A percentile compares a stretch with the other conserved stretches of the same genome.
Evolutionary conservation across 441 rosid genomes (phyloP).

Genomic region (Geranium incanum): DNA sequence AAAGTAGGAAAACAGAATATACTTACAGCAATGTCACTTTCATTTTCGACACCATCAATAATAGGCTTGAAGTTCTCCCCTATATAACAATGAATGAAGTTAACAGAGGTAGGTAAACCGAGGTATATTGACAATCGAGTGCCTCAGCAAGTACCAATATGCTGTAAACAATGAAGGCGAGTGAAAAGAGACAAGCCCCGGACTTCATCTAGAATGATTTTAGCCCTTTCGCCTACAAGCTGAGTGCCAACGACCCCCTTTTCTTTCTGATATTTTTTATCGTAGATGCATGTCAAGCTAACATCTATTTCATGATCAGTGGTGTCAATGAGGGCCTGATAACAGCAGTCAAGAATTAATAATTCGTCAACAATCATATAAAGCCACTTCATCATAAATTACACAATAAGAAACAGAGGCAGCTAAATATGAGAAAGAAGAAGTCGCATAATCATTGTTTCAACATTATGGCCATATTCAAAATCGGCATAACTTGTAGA

Average conservation of each 20-base stretch:
- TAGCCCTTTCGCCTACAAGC: slow-evolving; percentile 78
- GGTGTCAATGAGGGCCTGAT: slow-evolving; percentile 71
- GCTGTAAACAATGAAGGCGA: slow-evolving; percentile 60
- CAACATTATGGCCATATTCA: neutral
- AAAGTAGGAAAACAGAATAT: neutral
- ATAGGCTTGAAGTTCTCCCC: slow-evolving; percentile 79
- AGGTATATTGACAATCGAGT: slow-evolving; percentile 13
- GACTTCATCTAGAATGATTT: slow-evolving; percentile 82
- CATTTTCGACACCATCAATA: slow-evolving; percentile 55
- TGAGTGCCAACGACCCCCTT: slow-evolving; percentile 85
- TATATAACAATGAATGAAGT: slow-evolving; percentile 24
- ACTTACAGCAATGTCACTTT: slow-evolving; percentile 50
- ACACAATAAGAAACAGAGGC: neutral
- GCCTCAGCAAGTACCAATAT: slow-evolving; percentile 51
- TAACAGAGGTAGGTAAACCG: slow-evolving; percentile 14
- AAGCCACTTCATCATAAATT: neutral
- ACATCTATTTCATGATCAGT: slow-evolving; percentile 70
- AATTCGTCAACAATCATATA: slow-evolving; percentile 9
- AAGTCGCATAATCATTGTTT: neutral
- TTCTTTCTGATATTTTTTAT: slow-evolving; percentile 42
- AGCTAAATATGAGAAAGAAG: slow-evolving; percentile 9
- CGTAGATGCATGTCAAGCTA: slow-evolving; percentile 54
- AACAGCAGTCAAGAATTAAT: slow-evolving; percentile 17
- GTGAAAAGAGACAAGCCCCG: slow-evolving; percentile 62
- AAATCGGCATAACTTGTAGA: neutral